Conservation (phyloP, 2,329 filamentous ascomycete species). For the Neurospora crassa region DNA sequence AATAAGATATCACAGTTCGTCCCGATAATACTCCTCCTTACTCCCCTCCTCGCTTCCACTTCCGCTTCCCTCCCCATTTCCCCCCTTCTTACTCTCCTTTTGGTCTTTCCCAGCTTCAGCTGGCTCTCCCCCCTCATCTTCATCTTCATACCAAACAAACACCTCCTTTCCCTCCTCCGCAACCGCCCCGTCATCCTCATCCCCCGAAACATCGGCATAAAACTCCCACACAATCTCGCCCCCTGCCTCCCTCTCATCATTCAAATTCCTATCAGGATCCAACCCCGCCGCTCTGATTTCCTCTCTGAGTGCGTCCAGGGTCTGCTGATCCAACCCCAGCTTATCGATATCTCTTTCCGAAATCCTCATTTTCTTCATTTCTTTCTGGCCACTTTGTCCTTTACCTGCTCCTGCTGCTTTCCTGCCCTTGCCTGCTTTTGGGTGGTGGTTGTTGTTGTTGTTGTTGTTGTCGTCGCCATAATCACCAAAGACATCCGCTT, state of each 20-base stretch:
- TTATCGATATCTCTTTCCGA: constrained; percentile 57
- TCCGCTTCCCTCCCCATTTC: neutral
- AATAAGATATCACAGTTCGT: neutral
- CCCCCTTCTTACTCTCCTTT: constrained; percentile 36
- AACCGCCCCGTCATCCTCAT: constrained; percentile 42
- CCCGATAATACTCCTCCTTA: neutral
- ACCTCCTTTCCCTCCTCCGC: constrained; percentile 51
- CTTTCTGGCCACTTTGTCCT: constrained; percentile 37
- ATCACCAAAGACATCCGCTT: constrained; percentile 29
- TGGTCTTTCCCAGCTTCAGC: constrained; percentile 9
- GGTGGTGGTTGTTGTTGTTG: constrained; percentile 18
- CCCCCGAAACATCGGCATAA: constrained; percentile 5
- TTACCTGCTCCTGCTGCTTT: constrained; percentile 20
- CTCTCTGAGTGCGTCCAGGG: constrained; percentile 59
- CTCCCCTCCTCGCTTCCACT: neutral
- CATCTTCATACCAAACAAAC: constrained; percentile 6
- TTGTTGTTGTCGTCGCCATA: constrained; percentile 26
- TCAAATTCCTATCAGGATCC: neutral
- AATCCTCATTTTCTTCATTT: constrained; percentile 40
- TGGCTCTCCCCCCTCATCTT: constrained; percentile 20
- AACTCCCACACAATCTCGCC: constrained; percentile 48
- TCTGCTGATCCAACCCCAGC: constrained; percentile 54
- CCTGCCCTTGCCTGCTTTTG: constrained; percentile 31
- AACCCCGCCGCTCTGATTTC: constrained; percentile 45
- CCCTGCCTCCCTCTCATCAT: neutral